A percentile compares a stretch with the other conserved stretches of the same genome.
phyloP scores from a whole-genome alignment of 73 alveolate species.

The Breviolum minutum region DNA sequence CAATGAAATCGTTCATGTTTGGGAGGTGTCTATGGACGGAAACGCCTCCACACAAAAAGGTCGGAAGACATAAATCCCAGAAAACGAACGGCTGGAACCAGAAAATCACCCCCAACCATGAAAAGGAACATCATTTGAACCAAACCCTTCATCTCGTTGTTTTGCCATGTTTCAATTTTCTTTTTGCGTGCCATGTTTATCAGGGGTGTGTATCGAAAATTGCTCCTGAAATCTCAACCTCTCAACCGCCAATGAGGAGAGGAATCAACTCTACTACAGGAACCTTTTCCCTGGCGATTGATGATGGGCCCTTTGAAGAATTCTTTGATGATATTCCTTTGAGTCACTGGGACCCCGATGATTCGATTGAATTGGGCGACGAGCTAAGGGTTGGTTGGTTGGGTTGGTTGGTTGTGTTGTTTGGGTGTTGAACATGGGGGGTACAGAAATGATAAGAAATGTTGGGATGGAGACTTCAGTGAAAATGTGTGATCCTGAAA shows the following conservation, averaged over 20 bases:
- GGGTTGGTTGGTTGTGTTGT: not conserved
- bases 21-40: too few relatives aligned
- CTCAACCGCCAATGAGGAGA: constrained; percentile 4
- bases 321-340: constrained; percentile 87
- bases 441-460: too few relatives aligned
- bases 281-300: constrained; percentile 61
- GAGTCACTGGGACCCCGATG: not conserved
- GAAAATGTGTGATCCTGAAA: too few relatives aligned
- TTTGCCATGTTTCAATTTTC: not conserved
- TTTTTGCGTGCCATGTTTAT: not conserved
- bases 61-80: too few relatives aligned
- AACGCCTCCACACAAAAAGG: too few relatives aligned
- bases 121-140: too few relatives aligned
- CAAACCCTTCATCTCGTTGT: not conserved
- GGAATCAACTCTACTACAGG: constrained; percentile 65
- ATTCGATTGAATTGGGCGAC: not conserved
- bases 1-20: too few relatives aligned
- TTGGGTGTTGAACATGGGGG: not conserved
- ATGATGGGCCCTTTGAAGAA: constrained; percentile 91
- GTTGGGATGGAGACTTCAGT: too few relatives aligned
- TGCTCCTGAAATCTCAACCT: too few relatives aligned
- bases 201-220: not conserved
- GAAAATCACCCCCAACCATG: too few relatives aligned
- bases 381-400: not conserved
- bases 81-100: too few relatives aligned